phyloP scores from a whole-genome alignment of 164 flowering plant species.

The Tetracentron sinense region DNA sequence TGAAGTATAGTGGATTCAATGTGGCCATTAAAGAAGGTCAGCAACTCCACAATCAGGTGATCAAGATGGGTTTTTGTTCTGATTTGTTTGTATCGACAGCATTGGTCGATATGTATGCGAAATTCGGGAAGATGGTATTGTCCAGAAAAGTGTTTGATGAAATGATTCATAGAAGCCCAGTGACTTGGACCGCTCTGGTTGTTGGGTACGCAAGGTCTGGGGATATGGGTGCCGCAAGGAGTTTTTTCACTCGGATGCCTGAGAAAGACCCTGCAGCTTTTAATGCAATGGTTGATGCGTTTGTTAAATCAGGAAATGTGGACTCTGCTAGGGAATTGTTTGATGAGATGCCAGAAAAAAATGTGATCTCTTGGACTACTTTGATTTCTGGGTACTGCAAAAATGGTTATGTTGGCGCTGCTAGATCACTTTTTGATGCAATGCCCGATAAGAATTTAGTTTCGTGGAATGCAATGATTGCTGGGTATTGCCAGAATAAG shows the following conservation, averaged over 20 bases:
- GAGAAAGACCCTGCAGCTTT: constrained; percentile 47
- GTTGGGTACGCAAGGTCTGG: constrained; percentile 63
- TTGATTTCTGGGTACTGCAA: constrained; percentile 68
- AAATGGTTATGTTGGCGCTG: constrained; percentile 43
- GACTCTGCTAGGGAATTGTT: constrained; percentile 46
- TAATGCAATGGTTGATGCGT: constrained; percentile 67
- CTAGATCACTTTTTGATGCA: constrained; percentile 53
- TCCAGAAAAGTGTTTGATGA: constrained; percentile 64
- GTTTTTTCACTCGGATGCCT: constrained; percentile 53
- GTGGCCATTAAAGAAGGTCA: constrained; percentile 41
- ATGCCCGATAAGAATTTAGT: constrained; percentile 66
- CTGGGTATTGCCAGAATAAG: constrained; percentile 66
- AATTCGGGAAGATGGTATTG: constrained; percentile 36
- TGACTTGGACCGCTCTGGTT: constrained; percentile 69
- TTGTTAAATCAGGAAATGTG: constrained; percentile 58
- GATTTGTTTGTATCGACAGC: constrained; percentile 65
- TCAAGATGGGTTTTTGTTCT: constrained; percentile 47
- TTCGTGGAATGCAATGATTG: constrained; percentile 82
- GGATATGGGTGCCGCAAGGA: constrained; percentile 36
- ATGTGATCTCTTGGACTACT: constrained; percentile 73
- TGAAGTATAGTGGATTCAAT: constrained; percentile 46
- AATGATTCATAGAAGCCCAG: constrained; percentile 55
- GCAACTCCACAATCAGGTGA: constrained; percentile 48
- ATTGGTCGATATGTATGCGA: constrained; percentile 71
- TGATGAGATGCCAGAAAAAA: constrained; percentile 47